A percentile compares a stretch with the other conserved stretches of the same genome.
Conservation (phyloP, 78 protist species). For the Monosiga brevicollis region DNA sequence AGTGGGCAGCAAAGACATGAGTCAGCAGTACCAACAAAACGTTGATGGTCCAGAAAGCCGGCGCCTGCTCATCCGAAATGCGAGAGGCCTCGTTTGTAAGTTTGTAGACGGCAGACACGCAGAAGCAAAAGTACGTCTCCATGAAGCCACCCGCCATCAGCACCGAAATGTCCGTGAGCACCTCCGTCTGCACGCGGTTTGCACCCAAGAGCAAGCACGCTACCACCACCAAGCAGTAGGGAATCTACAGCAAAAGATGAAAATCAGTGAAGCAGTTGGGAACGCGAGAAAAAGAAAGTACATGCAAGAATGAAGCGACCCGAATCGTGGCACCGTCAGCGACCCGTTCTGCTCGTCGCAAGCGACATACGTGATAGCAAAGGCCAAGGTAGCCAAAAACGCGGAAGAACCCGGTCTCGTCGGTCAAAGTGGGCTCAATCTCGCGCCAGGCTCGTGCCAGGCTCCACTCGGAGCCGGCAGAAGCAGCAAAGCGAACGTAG, state of each 20-base stretch:
- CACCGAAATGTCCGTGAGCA: neutral
- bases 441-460: neutral
- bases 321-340: no score
- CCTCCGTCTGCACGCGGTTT: neutral
- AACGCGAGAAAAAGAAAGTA: no score
- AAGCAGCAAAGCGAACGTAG: neutral
- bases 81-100: neutral
- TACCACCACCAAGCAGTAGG: no score
- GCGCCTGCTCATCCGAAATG: neutral
- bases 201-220: neutral
- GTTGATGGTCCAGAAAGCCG: neutral
- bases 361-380: neutral
- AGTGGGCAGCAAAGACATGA: neutral
- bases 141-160: neutral
- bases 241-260: no score
- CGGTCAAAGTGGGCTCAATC: neutral
- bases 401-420: neutral
- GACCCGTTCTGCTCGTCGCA: neutral
- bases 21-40: neutral
- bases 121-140: neutral
- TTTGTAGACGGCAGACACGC: neutral
- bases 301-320: no score
- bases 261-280: no score
- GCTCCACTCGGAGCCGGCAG: neutral
- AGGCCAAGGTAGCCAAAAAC: neutral